phyloP scores from a whole-genome alignment of 2,329 filamentous ascomycete genomes.

The Dactylonectria estremocensis region DNA sequence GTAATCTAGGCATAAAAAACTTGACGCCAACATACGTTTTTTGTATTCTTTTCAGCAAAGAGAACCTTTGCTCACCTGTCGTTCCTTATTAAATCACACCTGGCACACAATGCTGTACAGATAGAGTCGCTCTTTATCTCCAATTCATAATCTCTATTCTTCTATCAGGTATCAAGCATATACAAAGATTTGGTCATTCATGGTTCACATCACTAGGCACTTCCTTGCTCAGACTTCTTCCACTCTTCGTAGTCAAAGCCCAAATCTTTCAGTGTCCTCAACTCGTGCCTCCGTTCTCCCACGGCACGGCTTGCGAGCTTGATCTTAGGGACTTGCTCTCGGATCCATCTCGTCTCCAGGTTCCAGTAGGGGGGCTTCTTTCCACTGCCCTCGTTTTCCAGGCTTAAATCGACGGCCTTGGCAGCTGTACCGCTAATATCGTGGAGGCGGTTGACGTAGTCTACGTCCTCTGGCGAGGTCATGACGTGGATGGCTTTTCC shows the following conservation, averaged over 20 bases:
- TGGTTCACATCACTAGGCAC: constrained; percentile 30
- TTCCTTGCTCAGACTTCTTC: constrained; percentile 44
- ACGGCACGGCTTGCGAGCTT: constrained; percentile 57
- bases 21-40: neutral
- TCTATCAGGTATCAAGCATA: constrained; percentile 2
- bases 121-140: neutral
- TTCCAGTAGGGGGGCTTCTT: constrained; percentile 59
- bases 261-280: constrained; percentile 55
- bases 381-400: constrained; percentile 56
- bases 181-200: neutral
- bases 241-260: constrained; percentile 57
- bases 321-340: constrained; percentile 58
- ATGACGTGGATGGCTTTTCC: constrained; percentile 59
- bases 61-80: neutral
- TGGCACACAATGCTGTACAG: neutral
- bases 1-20: neutral
- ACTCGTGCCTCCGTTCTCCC: constrained; percentile 53
- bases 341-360: constrained; percentile 57
- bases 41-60: neutral
- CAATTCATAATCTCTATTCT: neutral
- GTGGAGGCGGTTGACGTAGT: constrained; percentile 73
- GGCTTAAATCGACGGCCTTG: constrained; percentile 35
- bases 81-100: neutral
- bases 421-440: constrained; percentile 62
- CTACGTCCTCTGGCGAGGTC: constrained; percentile 67